Evolutionary conservation across 768 basidiomycete genomes (phyloP).

Genomic region (Tricholoma bakamatsutake): DNA sequence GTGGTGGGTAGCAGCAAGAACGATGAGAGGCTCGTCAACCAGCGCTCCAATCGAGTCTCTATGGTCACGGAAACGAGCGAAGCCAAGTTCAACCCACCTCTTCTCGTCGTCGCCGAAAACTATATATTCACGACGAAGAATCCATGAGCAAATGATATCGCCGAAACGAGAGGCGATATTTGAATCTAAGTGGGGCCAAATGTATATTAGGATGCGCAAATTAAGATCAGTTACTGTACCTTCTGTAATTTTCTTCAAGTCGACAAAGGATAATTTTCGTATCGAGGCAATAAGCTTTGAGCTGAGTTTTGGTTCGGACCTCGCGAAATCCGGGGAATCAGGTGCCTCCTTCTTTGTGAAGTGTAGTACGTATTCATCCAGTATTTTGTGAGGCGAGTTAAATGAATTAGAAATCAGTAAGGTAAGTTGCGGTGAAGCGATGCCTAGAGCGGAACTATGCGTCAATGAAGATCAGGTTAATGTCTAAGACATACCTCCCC

Average conservation of each 20-base stretch:
- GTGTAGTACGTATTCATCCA: neutral
- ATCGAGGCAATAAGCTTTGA: neutral
- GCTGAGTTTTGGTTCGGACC: neutral
- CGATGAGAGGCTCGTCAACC: neutral
- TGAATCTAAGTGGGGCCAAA: neutral
- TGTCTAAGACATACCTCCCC: neutral
- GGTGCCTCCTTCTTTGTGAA: neutral
- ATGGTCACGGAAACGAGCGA: neutral
- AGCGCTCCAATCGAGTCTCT: neutral
- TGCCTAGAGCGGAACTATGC: neutral
- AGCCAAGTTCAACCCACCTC: neutral
- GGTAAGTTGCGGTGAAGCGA: neutral
- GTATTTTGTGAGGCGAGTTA: neutral
- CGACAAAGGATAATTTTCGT: neutral
- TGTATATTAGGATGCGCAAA: neutral
- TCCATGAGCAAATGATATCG: neutral
- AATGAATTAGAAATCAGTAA: neutral
- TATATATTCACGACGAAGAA: neutral
- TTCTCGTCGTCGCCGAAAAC: neutral
- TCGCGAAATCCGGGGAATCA: neutral
- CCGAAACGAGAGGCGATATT: neutral
- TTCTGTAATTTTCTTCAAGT: neutral
- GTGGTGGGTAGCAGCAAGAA: neutral
- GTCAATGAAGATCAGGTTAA: neutral
- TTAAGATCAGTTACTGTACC: neutral